phyloP scores from a whole-genome alignment of 1,139 yeast species.

The Debaryomyces robertsiae region DNA sequence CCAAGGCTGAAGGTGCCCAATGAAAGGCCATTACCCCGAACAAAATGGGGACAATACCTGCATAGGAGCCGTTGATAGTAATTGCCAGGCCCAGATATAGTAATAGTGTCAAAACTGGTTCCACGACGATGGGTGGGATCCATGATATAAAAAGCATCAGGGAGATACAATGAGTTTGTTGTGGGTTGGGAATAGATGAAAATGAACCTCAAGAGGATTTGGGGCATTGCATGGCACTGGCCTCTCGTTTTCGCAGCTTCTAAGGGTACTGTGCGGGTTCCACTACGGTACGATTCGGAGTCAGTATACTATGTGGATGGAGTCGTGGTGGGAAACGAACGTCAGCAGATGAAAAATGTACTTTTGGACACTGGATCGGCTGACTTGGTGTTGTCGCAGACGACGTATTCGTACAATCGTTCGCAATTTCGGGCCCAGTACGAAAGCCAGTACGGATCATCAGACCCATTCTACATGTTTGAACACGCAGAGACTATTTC shows the following conservation, averaged over 20 bases:
- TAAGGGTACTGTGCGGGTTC: conserved; percentile 1
- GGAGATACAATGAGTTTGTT: neutral
- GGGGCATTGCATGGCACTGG: neutral
- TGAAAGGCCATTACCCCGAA: no score
- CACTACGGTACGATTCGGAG: conserved; percentile 2
- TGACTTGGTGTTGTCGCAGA: conserved; percentile 20
- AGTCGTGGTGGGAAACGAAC: conserved; percentile 21
- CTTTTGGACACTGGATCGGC: conserved; percentile 28
- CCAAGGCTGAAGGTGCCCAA: no score
- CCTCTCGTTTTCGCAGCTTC: conserved; percentile 8
- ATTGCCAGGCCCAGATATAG: conserved; percentile 6
- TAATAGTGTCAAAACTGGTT: conserved; percentile 1
- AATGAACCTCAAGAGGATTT: conserved; percentile 1
- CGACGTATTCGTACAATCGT: conserved; percentile 12
- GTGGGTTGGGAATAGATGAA: neutral
- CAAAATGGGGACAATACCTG: conserved; percentile 1
- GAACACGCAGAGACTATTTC: conserved; percentile 16
- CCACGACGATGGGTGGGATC: neutral
- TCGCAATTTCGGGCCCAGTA: conserved; percentile 16
- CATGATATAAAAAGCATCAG: neutral
- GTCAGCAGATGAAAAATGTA: conserved; percentile 17
- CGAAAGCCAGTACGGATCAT: conserved; percentile 20
- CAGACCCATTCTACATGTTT: conserved; percentile 15
- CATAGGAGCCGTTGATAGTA: conserved; percentile 2
- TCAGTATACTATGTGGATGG: conserved; percentile 18